phyloP scores from a whole-genome alignment of 2,329 filamentous ascomycete genomes.

The Sporothrix luriei region DNA sequence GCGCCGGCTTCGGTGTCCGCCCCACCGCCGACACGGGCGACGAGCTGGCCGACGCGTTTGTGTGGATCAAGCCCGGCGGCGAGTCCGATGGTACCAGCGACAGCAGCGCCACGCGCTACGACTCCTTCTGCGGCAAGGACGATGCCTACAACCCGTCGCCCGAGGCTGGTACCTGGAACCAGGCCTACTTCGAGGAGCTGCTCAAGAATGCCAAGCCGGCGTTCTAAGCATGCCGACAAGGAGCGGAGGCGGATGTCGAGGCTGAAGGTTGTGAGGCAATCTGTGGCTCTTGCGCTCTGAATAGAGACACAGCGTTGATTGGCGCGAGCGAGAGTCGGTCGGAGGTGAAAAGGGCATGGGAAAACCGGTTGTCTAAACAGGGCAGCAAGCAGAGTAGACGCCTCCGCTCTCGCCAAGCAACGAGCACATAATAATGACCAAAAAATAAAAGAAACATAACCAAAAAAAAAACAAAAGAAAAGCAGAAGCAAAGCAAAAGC shows the following conservation, averaged over 20 bases:
- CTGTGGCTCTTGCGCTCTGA: constrained; percentile 24
- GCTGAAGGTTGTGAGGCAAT: background rate
- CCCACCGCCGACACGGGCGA: constrained; percentile 61
- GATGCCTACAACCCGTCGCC: constrained; percentile 48
- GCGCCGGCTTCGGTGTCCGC: constrained; percentile 62
- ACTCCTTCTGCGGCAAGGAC: constrained; percentile 46
- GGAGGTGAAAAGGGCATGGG: background rate
- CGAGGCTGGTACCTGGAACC: constrained; percentile 49
- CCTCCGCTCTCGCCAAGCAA: constrained; percentile 7
- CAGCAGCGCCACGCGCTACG: constrained; percentile 43
- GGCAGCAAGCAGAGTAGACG: constrained; percentile 10
- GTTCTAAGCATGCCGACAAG: constrained; percentile 37
- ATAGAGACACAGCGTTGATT: constrained; percentile 2
- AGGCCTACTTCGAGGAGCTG: constrained; percentile 51
- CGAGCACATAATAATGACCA: constrained; percentile 25
- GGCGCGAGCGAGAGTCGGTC: background rate
- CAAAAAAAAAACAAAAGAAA: background rate
- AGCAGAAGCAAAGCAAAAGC: background rate
- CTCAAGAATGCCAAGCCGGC: constrained; percentile 48
- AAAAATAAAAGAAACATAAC: constrained; percentile 16
- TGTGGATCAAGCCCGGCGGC: constrained; percentile 67
- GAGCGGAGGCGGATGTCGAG: background rate
- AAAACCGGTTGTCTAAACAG: background rate
- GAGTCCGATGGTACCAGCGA: constrained; percentile 53
- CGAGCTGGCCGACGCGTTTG: constrained; percentile 62